Base-by-base conservation (phyloP, 306 rosid genomes). In the Cucurbita ficifolia region DNA sequence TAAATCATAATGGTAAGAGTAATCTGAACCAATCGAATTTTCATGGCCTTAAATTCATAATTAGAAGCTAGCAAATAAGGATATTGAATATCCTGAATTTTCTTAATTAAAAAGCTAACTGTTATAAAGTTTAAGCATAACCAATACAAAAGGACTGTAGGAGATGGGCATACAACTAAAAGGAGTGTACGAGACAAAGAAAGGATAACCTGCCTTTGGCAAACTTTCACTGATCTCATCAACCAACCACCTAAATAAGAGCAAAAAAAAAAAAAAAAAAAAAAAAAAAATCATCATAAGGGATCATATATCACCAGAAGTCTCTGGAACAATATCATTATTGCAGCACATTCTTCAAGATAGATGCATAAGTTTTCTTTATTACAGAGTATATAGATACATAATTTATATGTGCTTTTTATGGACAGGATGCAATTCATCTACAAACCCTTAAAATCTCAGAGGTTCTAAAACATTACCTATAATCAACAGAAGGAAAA, bases 401-500 rank as follows among this genome's bases (percentile, higher is more conserved):
- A 33, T 35, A 11, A 57, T 19, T 29, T 17, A 14, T 0, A 16
- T n/a, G 5, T 29, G 4, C 14, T 51, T 24, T 14, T 40, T 19
- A 8, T n/a, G 50, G 46, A 40, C 33, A 1, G 16, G 35, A 40
- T 17, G 70, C 12, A 39, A 1, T 40, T 63, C 51, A 63, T 63
- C 51, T 18, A 40, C 22, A 38, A 63, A 63, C 45, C 70, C 70
- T 63, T 10, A 38, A 10, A 18, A 40, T 18, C n/a, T 10, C n/a
- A n/a, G 2, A n/a, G 3, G 16, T 18, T 63, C 51, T 39, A 72
- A 29, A 51, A 36, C 49, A 39, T 61, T 87, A 94, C 98, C 97
- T 94, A 71, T 90, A 94, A 85, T 94, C 96, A 86, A 90, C 85
- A 76, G 89, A 82, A 50, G 98, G 98, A 51, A 94, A 94, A 75